Conservation (phyloP, 2,329 filamentous ascomycete genomes). For the Diaporthe australafricana region DNA sequence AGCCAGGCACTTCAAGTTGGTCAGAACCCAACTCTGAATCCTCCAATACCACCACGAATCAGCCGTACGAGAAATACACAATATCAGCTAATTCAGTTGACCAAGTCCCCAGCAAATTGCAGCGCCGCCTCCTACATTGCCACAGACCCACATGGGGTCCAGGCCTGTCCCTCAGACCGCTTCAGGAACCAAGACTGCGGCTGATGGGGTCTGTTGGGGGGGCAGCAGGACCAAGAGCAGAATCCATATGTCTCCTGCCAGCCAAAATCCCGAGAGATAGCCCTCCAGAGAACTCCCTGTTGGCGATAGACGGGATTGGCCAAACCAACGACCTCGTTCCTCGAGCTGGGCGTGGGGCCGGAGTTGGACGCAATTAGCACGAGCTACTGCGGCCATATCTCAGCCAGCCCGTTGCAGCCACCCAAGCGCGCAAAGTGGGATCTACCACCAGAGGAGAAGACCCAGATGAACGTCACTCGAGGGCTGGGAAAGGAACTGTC, state of each 20-base stretch:
- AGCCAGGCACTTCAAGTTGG: not conserved
- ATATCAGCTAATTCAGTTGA: not conserved
- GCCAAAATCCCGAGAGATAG: not conserved
- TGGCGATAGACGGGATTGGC: not conserved
- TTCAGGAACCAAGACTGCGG: not conserved
- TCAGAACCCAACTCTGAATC: not conserved
- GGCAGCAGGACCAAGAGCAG: not conserved
- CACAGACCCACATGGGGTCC: not conserved
- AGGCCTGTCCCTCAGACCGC: not conserved
- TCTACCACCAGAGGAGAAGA: not conserved
- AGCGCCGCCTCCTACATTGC: not conserved
- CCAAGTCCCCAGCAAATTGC: not conserved
- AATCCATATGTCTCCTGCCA: not conserved
- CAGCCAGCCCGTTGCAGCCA: slow-evolving; percentile 8
- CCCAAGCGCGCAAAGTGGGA: not conserved
- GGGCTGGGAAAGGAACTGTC: not conserved
- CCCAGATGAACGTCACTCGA: not conserved
- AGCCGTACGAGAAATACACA: not conserved
- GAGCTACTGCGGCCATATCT: slow-evolving; percentile 11
- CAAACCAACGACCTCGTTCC: not conserved
- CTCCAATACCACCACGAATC: not conserved
- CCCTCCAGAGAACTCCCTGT: not conserved
- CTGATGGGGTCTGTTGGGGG: not conserved
- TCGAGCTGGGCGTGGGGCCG: not conserved
- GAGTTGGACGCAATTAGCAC: slow-evolving; percentile 9